phyloP scores from a whole-genome alignment of 2,329 filamentous ascomycete species.

The Ciborinia camelliae region DNA sequence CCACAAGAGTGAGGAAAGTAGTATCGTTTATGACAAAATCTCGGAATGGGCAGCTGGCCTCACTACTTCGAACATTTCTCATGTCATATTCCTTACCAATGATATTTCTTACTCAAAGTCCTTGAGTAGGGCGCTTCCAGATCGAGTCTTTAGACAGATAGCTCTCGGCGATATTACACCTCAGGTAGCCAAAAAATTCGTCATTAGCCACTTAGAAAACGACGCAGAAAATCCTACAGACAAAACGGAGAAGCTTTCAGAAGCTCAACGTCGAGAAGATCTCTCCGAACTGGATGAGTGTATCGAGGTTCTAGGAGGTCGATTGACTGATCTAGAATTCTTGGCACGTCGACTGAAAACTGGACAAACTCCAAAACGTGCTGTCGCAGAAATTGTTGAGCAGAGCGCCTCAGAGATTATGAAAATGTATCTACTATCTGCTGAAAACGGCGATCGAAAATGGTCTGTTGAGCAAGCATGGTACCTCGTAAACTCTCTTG shows the following conservation, averaged over 20 bases:
- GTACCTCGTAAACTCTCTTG: slow-evolving; percentile 78
- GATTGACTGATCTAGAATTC: slow-evolving; percentile 93
- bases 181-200: slow-evolving; percentile 82
- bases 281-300: slow-evolving; percentile 73
- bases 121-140: slow-evolving; percentile 80
- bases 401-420: slow-evolving; percentile 87
- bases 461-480: slow-evolving; percentile 89
- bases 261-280: slow-evolving; percentile 42
- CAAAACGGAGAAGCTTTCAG: slow-evolving; percentile 33
- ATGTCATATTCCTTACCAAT: slow-evolving; percentile 90
- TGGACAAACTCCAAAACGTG: slow-evolving; percentile 76
- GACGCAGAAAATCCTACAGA: slow-evolving; percentile 38
- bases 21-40: slow-evolving; percentile 70
- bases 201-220: slow-evolving; percentile 72
- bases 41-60: slow-evolving; percentile 87
- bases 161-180: slow-evolving; percentile 82
- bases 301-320: slow-evolving; percentile 79
- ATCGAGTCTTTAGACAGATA: slow-evolving; percentile 84
- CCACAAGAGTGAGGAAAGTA: slow-evolving; percentile 67
- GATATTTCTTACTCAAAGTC: slow-evolving; percentile 87
- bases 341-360: slow-evolving; percentile 85
- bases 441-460: slow-evolving; percentile 47
- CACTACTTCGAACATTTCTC: slow-evolving; percentile 83
- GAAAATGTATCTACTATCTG: slow-evolving; percentile 81
- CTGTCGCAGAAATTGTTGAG: slow-evolving; percentile 83